These are phyloP conservation scores for Chalaropsis thielavioides DNA, from an alignment of 2,329 filamentous ascomycete genomes.

Conservation along the genomic window DNA sequence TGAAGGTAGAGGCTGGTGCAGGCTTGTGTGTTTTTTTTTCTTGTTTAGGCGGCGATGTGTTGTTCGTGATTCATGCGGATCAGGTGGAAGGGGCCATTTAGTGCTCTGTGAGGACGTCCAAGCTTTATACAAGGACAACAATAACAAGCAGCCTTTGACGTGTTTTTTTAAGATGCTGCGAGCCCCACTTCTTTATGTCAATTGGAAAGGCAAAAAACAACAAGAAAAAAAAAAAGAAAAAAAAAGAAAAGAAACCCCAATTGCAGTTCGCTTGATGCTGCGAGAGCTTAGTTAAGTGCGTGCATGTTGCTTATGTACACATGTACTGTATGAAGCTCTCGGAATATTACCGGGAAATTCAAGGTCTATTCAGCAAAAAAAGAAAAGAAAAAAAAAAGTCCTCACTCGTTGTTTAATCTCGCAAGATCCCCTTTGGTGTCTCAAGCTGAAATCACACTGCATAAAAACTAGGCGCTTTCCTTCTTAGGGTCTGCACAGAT, in stretches of 20 bases:
- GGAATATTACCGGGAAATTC: too few relatives aligned
- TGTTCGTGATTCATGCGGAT: not conserved
- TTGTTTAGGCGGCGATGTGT: not conserved
- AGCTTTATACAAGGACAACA: not conserved
- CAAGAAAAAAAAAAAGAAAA: not conserved
- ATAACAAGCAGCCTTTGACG: not conserved
- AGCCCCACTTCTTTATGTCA: not conserved
- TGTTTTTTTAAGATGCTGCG: not conserved
- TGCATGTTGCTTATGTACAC: not conserved
- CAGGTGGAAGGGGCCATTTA: not conserved
- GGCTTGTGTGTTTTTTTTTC: not conserved
- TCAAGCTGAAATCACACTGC: not conserved
- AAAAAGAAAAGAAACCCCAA: not conserved
- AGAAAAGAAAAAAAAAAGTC: too few relatives aligned
- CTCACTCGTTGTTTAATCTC: not conserved
- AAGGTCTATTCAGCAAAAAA: too few relatives aligned
- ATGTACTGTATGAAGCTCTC: not conserved
- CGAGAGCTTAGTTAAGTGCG: not conserved
- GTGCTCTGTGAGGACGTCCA: not conserved
- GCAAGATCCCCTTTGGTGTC: not conserved
- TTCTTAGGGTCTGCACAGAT: not conserved
- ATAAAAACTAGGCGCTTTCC: not conserved
- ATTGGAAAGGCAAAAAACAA: not conserved
- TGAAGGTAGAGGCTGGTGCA: not conserved
- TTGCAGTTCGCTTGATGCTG: not conserved